Percentiles rank a stretch among this genome's conserved stretches.
These are phyloP conservation scores for Canna indica DNA, from an alignment of 176 grass and related monocot species.

Conservation along the genomic window DNA sequence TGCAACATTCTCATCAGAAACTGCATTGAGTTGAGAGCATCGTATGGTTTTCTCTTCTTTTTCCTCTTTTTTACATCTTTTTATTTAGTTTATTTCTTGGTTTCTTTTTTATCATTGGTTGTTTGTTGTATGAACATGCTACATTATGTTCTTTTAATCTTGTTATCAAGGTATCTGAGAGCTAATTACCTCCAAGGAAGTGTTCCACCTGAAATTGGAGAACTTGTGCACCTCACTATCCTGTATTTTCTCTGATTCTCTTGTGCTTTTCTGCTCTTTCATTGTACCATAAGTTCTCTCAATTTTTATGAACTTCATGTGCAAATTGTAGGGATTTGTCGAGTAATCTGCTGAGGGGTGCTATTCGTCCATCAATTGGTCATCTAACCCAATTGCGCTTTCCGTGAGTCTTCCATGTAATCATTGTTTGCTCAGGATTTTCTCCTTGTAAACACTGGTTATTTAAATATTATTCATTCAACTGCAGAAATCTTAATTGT, in stretches of 20 bases:
- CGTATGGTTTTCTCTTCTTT: slow-evolving; percentile 29
- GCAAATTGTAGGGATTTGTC: slow-evolving; percentile 59
- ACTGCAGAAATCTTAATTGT: slow-evolving; percentile 62
- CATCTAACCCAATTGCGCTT: slow-evolving; percentile 57
- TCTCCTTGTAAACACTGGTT: slow-evolving; percentile 2
- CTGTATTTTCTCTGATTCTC: slow-evolving; percentile 33
- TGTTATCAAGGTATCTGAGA: slow-evolving; percentile 54
- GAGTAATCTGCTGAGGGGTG: slow-evolving; percentile 67
- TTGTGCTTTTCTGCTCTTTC: background rate
- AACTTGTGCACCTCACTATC: slow-evolving; percentile 66
- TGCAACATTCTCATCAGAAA: too few species aligned
- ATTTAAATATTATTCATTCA: background rate
- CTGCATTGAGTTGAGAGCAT: slow-evolving; percentile 66
- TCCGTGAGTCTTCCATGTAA: slow-evolving; percentile 35
- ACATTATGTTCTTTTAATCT: background rate
- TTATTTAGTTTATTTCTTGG: background rate
- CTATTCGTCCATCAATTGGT: slow-evolving; percentile 59
- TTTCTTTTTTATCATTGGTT: background rate
- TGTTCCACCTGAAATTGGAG: slow-evolving; percentile 71
- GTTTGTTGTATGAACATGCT: background rate
- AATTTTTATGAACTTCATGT: slow-evolving; percentile 3
- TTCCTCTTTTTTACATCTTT: slow-evolving; percentile 2
- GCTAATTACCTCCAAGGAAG: slow-evolving; percentile 95
- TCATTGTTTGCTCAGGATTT: background rate
- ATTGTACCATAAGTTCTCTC: background rate